Evolutionary conservation across 768 basidiomycete species (phyloP).

Genomic region (Hericium erinaceus): DNA sequence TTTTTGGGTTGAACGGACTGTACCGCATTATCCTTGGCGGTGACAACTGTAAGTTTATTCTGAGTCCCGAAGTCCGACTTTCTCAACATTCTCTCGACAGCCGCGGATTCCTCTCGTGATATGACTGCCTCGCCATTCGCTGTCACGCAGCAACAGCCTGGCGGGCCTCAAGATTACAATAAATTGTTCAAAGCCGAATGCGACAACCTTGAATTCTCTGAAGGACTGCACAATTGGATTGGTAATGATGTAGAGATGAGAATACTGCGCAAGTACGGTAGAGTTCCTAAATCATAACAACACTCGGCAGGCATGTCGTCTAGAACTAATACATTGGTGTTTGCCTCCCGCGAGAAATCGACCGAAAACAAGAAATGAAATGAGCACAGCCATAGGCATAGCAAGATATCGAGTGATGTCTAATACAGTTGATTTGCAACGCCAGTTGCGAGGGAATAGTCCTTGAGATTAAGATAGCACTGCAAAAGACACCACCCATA

Average conservation of each 20-base stretch:
- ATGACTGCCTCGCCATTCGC: conserved; percentile 67
- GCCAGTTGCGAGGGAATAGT: no score
- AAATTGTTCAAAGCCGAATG: conserved; percentile 88
- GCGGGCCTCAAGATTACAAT: conserved; percentile 71
- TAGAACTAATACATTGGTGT: background rate
- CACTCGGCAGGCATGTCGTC: background rate
- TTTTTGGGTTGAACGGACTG: conserved; percentile 93
- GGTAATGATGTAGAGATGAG: conserved; percentile 74
- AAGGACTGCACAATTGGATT: conserved; percentile 78
- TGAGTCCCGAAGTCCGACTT: conserved; percentile 7
- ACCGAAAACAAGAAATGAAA: background rate
- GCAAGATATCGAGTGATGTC: background rate
- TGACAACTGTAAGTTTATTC: conserved; percentile 62
- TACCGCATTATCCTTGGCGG: conserved; percentile 89
- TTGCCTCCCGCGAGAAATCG: conserved; percentile 1
- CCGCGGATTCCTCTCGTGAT: conserved; percentile 71
- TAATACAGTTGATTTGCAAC: background rate
- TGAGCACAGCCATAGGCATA: background rate
- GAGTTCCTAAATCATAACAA: conserved; percentile 26
- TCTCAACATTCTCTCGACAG: conserved; percentile 27
- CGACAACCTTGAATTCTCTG: conserved; percentile 88
- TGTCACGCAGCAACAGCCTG: conserved; percentile 31
- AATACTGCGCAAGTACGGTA: conserved; percentile 71
- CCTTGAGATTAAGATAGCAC: no score
- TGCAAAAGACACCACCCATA: no score